These are phyloP conservation scores for Fusarium cicatricum DNA, from an alignment of 2,329 filamentous ascomycete genomes.

Conservation along the genomic window DNA sequence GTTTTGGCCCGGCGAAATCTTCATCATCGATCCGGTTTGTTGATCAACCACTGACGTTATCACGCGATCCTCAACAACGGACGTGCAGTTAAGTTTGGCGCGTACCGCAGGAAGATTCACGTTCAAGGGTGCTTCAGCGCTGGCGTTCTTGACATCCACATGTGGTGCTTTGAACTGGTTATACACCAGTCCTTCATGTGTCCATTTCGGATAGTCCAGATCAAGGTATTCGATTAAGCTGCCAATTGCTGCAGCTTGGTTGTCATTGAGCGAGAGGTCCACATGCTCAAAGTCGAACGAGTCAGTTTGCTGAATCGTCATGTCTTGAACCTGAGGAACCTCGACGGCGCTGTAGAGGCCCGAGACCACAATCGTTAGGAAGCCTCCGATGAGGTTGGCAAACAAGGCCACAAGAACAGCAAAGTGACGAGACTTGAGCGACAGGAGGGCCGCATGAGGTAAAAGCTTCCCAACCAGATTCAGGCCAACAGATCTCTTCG, in stretches of 20 bases:
- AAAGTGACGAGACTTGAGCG: constrained; percentile 33
- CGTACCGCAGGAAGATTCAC: constrained; percentile 28
- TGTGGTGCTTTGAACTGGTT: constrained; percentile 25
- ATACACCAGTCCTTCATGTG: constrained; percentile 43
- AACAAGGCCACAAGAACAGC: constrained; percentile 36
- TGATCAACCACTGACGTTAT: constrained; percentile 13
- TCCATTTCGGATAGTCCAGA: constrained; percentile 45
- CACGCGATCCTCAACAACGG: constrained; percentile 14
- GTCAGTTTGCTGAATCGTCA: constrained; percentile 41
- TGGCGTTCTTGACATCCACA: constrained; percentile 7
- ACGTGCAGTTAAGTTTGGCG: constrained; percentile 32
- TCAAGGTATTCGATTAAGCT: constrained; percentile 40
- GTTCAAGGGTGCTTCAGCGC: constrained; percentile 15
- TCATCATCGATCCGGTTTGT: constrained; percentile 2
- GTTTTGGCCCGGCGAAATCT: constrained; percentile 10
- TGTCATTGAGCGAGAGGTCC: constrained; percentile 33
- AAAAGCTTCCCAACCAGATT: constrained; percentile 34
- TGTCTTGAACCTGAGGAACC: constrained; percentile 29
- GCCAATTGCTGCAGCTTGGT: constrained; percentile 37
- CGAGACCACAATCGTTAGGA: constrained; percentile 31
- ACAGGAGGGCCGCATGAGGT: constrained; percentile 32
- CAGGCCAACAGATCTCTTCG: constrained; percentile 27
- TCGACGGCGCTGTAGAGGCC: constrained; percentile 42
- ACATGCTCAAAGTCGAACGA: constrained; percentile 36
- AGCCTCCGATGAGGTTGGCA: constrained; percentile 31